Conservation (phyloP, 2,329 filamentous ascomycete species). For the Fonsecaea multimorphosa region DNA sequence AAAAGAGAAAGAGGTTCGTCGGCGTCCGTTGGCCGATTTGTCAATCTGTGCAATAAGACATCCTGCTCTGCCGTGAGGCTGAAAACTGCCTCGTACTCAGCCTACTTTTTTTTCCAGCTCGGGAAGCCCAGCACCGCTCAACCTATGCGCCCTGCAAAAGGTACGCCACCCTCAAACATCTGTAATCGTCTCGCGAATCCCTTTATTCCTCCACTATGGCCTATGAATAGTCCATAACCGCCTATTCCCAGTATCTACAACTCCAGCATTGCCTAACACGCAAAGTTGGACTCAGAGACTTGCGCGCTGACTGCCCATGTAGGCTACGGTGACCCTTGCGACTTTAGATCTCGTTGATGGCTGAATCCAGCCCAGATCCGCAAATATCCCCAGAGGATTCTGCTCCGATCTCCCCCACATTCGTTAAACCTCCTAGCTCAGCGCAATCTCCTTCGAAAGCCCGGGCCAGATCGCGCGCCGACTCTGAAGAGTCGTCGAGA, state of each 20-base stretch:
- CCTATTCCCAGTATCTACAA: neutral
- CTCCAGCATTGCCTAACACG: neutral
- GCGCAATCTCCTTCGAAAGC: slow-evolving; percentile 6
- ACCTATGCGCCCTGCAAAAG: slow-evolving; percentile 24
- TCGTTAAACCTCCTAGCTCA: slow-evolving; percentile 27
- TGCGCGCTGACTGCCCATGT: neutral
- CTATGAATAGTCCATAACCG: neutral
- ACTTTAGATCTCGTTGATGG: slow-evolving; percentile 28
- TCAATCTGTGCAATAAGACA: neutral
- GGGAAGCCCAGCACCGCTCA: slow-evolving; percentile 5
- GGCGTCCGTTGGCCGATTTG: neutral
- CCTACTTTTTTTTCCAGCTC: slow-evolving; percentile 12
- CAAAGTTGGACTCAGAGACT: neutral
- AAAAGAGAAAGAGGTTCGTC: neutral
- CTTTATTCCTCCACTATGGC: neutral
- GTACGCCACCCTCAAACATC: slow-evolving; percentile 17
- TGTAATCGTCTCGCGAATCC: neutral
- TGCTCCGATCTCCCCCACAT: slow-evolving; percentile 25
- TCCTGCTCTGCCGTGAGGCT: slow-evolving; percentile 14
- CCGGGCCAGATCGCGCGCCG: slow-evolving; percentile 16
- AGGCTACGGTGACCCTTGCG: slow-evolving; percentile 9
- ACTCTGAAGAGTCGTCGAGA: slow-evolving; percentile 39
- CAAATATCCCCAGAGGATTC: slow-evolving; percentile 27
- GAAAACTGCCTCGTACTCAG: slow-evolving; percentile 7
- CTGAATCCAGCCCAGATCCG: slow-evolving; percentile 26